Percentiles rank a stretch among this genome's conserved stretches.
These are phyloP conservation scores for Zelopaecilomyces penicillatus DNA, from an alignment of 2,329 filamentous ascomycete genomes.

Conservation along the genomic window DNA sequence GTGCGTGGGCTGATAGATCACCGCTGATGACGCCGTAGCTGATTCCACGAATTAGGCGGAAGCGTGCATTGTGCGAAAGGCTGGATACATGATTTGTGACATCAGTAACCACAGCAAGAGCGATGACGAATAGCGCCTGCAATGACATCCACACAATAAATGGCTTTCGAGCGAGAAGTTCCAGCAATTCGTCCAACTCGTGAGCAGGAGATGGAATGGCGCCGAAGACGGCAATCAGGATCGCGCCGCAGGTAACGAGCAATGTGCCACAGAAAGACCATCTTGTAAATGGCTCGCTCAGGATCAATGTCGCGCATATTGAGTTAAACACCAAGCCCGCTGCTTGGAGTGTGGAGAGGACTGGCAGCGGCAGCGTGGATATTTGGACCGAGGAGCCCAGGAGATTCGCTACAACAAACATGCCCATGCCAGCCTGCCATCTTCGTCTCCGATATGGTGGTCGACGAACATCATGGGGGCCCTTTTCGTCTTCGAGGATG, in stretches of 20 bases:
- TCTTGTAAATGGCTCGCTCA: slow-evolving; percentile 87
- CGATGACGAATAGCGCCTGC: slow-evolving; percentile 63
- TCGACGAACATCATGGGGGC: slow-evolving; percentile 64
- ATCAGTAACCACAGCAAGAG: slow-evolving; percentile 57
- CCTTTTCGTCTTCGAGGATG: slow-evolving; percentile 93
- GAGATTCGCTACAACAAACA: slow-evolving; percentile 93
- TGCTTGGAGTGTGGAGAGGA: slow-evolving; percentile 89
- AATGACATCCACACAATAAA: slow-evolving; percentile 87
- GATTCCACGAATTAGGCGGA: slow-evolving; percentile 73
- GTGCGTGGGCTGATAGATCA: slow-evolving; percentile 84
- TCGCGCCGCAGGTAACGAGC: slow-evolving; percentile 79
- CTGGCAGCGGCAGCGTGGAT: slow-evolving; percentile 85
- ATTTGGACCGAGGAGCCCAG: slow-evolving; percentile 96
- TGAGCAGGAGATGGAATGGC: slow-evolving; percentile 91
- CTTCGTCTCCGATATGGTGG: slow-evolving; percentile 82
- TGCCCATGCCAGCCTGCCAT: slow-evolving; percentile 96
- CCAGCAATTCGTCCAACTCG: slow-evolving; percentile 71
- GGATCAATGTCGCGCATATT: slow-evolving; percentile 86
- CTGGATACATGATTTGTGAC: slow-evolving; percentile 43
- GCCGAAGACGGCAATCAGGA: slow-evolving; percentile 88
- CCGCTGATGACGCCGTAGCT: slow-evolving; percentile 86
- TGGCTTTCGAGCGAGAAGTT: slow-evolving; percentile 60
- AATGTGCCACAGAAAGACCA: slow-evolving; percentile 88
- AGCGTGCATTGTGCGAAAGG: slow-evolving; percentile 52
- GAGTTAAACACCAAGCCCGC: slow-evolving; percentile 98